phyloP scores from a whole-genome alignment of 306 rosid genomes.

The Prosopis cineraria region DNA sequence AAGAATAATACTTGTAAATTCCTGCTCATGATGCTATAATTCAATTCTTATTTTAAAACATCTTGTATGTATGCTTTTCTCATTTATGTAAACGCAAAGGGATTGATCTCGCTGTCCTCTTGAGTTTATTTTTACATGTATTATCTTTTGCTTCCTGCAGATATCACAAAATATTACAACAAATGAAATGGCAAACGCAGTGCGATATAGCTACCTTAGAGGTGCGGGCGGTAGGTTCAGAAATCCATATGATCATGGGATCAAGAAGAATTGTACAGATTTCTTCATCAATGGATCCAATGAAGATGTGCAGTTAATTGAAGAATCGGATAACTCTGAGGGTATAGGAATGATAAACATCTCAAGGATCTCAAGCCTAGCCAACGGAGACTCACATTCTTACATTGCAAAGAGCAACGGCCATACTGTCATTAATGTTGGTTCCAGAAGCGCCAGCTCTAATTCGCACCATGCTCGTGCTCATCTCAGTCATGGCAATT shows the following conservation, averaged over 20 bases:
- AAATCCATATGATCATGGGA: conserved; percentile 93
- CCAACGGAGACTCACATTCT: conserved; percentile 60
- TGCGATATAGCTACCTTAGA: conserved; percentile 86
- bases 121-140: neutral
- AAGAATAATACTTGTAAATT: neutral
- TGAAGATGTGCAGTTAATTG: conserved; percentile 67
- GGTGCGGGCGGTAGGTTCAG: conserved; percentile 89
- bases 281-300: conserved; percentile 87
- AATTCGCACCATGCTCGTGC: conserved; percentile 59
- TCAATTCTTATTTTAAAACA: neutral
- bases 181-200: conserved; percentile 83
- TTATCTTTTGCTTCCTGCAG: conserved; percentile 39
- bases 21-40: neutral
- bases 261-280: conserved; percentile 86
- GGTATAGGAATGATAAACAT: conserved; percentile 69
- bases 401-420: conserved; percentile 50
- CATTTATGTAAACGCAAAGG: neutral
- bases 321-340: conserved; percentile 51
- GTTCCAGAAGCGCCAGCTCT: conserved; percentile 48
- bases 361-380: conserved; percentile 48
- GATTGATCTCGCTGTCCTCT: neutral
- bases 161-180: conserved; percentile 87
- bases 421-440: conserved; percentile 60
- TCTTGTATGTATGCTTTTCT: neutral
- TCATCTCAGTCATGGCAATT: conserved; percentile 37